Evolutionary conservation across 495 filamentous ascomycete species (phyloP).

Genomic region (Neurospora pannonica): DNA sequence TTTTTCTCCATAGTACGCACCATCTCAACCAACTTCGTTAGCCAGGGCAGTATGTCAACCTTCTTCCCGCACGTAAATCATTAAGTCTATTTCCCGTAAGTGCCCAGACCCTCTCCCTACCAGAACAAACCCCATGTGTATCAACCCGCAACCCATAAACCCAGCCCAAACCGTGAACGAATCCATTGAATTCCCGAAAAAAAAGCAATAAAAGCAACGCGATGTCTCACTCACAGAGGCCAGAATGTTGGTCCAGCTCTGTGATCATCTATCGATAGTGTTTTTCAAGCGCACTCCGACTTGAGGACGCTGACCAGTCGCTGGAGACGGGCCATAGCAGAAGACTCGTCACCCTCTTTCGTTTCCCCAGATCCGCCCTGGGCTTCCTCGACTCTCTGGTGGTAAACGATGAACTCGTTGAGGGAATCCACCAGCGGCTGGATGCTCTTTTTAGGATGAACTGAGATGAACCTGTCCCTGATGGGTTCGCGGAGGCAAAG

Average conservation of each 20-base stretch:
- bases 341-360: constrained; percentile 27
- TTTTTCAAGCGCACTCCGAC: constrained; percentile 2
- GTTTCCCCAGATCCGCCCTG: constrained; percentile 37
- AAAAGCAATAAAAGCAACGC: background rate
- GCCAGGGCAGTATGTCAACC: background rate
- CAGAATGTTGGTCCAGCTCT: background rate
- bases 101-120: background rate
- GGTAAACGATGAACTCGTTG: constrained; percentile 72
- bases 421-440: constrained; percentile 62
- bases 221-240: background rate
- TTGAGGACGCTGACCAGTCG: constrained; percentile 30
- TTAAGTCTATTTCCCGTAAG: background rate
- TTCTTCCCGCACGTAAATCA: background rate
- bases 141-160: background rate
- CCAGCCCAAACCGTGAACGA: background rate
- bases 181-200: background rate
- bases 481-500: constrained; percentile 55
- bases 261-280: background rate
- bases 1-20: background rate
- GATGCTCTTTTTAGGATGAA: constrained; percentile 51
- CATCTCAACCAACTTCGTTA: background rate
- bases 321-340: constrained; percentile 52
- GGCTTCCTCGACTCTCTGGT: constrained; percentile 61
- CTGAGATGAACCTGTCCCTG: constrained; percentile 37
- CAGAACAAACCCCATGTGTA: background rate